These are phyloP conservation scores for Cercospora janseana DNA, from an alignment of 2,329 filamentous ascomycete species.

Conservation along the genomic window DNA sequence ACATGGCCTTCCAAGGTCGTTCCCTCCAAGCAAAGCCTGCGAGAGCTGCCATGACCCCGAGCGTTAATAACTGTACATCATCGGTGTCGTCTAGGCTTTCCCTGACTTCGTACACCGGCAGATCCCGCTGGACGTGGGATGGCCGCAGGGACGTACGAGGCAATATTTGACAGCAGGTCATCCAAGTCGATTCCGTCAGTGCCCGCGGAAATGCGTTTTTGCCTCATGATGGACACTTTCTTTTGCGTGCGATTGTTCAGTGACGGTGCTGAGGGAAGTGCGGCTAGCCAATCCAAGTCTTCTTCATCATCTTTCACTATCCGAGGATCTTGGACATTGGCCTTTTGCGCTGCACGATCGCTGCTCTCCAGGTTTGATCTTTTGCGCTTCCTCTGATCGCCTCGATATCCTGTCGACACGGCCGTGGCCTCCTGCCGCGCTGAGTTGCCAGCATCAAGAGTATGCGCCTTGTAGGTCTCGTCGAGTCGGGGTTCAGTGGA, in stretches of 20 bases:
- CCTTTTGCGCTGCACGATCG: background rate
- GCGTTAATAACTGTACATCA: background rate
- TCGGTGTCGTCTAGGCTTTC: background rate
- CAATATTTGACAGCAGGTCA: slow-evolving; percentile 33
- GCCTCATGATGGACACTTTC: background rate
- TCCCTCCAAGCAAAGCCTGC: too few species aligned
- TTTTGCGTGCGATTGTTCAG: background rate
- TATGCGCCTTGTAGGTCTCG: too few species aligned
- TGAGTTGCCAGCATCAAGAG: too few species aligned
- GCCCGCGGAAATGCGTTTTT: background rate
- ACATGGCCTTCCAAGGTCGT: too few species aligned
- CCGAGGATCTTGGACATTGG: background rate
- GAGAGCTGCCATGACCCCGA: too few species aligned
- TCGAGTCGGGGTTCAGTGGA: too few species aligned
- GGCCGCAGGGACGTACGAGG: slow-evolving; percentile 18
- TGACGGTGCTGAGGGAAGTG: background rate
- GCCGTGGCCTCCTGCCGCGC: too few species aligned
- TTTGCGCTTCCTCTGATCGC: too few species aligned
- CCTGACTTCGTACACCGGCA: background rate
- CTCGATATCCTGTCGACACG: too few species aligned
- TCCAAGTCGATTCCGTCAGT: slow-evolving; percentile 31
- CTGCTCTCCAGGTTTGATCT: background rate
- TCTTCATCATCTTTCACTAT: background rate
- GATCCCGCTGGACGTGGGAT: background rate
- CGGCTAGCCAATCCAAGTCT: slow-evolving; percentile 33